Percentiles rank a stretch among this genome's conserved stretches.
phyloP scores from a whole-genome alignment of 495 filamentous ascomycete genomes.

The Trichocladium uniseriatum region DNA sequence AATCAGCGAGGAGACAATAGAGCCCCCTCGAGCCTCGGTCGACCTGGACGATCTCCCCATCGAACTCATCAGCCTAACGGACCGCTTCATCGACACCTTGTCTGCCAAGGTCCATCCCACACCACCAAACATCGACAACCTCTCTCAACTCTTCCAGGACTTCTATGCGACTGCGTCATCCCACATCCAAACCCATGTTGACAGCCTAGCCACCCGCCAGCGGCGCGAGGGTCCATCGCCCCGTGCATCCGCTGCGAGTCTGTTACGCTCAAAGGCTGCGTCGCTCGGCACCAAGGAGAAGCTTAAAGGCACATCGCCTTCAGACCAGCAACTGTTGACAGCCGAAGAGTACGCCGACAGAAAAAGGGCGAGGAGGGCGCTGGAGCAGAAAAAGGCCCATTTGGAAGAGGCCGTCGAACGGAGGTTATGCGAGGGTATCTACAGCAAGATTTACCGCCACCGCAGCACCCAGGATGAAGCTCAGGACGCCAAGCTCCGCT shows the following conservation, averaged over 20 bases:
- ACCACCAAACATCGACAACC: slow-evolving; percentile 73
- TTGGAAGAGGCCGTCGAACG: slow-evolving; percentile 91
- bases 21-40: slow-evolving; percentile 47
- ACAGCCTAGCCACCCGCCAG: slow-evolving; percentile 64
- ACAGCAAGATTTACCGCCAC: slow-evolving; percentile 83
- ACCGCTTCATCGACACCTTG: slow-evolving; percentile 90
- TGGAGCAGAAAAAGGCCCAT: slow-evolving; percentile 65
- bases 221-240: slow-evolving; percentile 50
- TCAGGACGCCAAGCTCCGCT: slow-evolving; percentile 87
- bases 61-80: slow-evolving; percentile 79
- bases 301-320: slow-evolving; percentile 30
- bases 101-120: slow-evolving; percentile 77
- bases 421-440: slow-evolving; percentile 76
- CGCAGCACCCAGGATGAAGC: slow-evolving; percentile 89
- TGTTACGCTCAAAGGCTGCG: slow-evolving; percentile 42
- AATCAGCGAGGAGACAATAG: slow-evolving; percentile 42
- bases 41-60: slow-evolving; percentile 83
- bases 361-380: slow-evolving; percentile 62
- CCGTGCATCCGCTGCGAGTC: slow-evolving; percentile 42
- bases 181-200: slow-evolving; percentile 83
- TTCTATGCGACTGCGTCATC: slow-evolving; percentile 80
- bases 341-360: slow-evolving; percentile 70
- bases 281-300: slow-evolving; percentile 44
- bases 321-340: slow-evolving; percentile 87
- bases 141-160: slow-evolving; percentile 84